These are phyloP conservation scores for Austroboletus niveus DNA, from an alignment of 1,284 basidiomycete genomes.

Conservation along the genomic window DNA sequence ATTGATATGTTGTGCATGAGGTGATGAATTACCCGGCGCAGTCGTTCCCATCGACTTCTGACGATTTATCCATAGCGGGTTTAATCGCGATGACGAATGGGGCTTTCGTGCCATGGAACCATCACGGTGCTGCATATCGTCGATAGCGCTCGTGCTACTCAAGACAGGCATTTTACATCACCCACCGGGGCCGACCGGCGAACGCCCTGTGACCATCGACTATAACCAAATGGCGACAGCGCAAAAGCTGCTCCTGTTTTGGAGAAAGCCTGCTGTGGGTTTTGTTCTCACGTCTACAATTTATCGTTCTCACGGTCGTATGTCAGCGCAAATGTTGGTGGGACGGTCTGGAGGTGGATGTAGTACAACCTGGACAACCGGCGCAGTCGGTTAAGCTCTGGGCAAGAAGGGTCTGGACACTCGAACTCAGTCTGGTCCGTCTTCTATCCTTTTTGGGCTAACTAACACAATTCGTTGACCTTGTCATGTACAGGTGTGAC, in stretches of 20 bases:
- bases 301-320: not conserved
- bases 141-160: constrained; percentile 94
- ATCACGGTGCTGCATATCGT: constrained; percentile 94
- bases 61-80: constrained; percentile 62
- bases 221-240: constrained; percentile 94
- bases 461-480: not conserved
- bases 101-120: constrained; percentile 96
- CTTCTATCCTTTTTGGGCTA: not conserved
- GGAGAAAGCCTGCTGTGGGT: constrained; percentile 96
- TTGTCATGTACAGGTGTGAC: constrained; percentile 18
- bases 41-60: constrained; percentile 22
- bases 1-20: constrained; percentile 99
- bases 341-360: constrained; percentile 93
- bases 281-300: constrained; percentile 2
- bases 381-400: constrained; percentile 79
- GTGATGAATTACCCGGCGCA: constrained; percentile 39
- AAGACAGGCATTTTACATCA: constrained; percentile 94
- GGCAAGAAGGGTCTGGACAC: constrained; percentile 98
- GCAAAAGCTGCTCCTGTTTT: constrained; percentile 96
- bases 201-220: constrained; percentile 78
- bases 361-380: constrained; percentile 57
- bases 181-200: constrained; percentile 46
- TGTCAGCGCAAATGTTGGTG: constrained; percentile 97
- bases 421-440: constrained; percentile 92
- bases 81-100: constrained; percentile 95